Evolutionary conservation across 371 early-diverging fungal species (phyloP), one percentile per base, ranked within the genome.

Genomic region (Entomophthora muscae): DNA sequence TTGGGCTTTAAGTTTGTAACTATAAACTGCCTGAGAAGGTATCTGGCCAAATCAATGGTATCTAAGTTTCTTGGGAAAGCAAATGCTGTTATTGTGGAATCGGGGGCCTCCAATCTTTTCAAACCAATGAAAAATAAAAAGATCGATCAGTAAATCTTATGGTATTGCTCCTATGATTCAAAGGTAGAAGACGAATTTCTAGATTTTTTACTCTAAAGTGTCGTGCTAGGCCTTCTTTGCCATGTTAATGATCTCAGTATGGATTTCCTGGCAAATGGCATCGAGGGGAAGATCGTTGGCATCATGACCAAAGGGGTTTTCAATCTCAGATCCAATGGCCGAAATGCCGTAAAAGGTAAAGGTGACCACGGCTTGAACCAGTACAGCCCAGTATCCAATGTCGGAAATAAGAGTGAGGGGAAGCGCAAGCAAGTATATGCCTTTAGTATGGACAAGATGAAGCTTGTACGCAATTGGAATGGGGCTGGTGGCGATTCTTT

Each of bases 401-500:
- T 63, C 32, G 22, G 5, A 12, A 0, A 78, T 66, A 58, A 86
- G 70, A 29, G 82, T 78, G 70, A 82, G 83, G 0, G 88, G 89
- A 32, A 88, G 67, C 0, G 75, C 68, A 21, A 86, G 33, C 33
- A 82, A 66, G 65, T 88, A 88, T 27, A 86, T 51, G 62, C 77
- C 73, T 26, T 86, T 68, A n/a, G 78, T 77, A 58, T 86, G 85
- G 52, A 77, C 75, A 68, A 88, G 70, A 69, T 89, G 90, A 65
- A 87, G 79, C 28, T 73, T 68, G 68, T 89, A 90, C 12, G 88
- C 88, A 61, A 83, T 56, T 0, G 91, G 91, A 57, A 89, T 83
- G 7, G 91, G 91, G 1, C 87, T 83, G 53, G 72, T 73, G n/a
- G 81, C 70, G 63, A 90, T 85, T 23, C 91, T 76, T 72, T 88